Percentiles rank a stretch among this genome's conserved stretches.
phyloP scores from a whole-genome alignment of 2,329 filamentous ascomycete species.

The Cladosporium sp. region DNA sequence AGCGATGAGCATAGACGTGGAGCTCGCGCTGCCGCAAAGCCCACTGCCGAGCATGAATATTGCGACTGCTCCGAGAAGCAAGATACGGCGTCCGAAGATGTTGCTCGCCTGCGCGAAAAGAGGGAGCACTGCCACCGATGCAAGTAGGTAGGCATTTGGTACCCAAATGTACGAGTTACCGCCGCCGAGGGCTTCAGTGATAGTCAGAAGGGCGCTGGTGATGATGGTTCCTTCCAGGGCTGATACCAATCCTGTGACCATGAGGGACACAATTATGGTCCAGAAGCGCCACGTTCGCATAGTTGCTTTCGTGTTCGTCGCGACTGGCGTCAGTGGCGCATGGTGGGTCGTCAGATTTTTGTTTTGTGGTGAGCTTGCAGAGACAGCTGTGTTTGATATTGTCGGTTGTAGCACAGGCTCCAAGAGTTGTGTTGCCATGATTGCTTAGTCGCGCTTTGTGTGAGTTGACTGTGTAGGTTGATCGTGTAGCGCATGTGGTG shows the following conservation, averaged over 20 bases:
- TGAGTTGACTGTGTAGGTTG: neutral
- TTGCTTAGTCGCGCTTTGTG: neutral
- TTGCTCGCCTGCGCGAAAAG: slow-evolving; percentile 20
- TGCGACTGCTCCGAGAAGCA: slow-evolving; percentile 44
- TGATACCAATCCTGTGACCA: slow-evolving; percentile 34
- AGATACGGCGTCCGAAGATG: slow-evolving; percentile 26
- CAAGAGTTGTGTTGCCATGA: neutral
- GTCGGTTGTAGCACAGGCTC: neutral
- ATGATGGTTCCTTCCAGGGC: slow-evolving; percentile 42
- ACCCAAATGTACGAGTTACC: slow-evolving; percentile 41
- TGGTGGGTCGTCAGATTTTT: neutral
- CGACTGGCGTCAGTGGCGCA: neutral
- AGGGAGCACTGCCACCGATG: slow-evolving; percentile 17
- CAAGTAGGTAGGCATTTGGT: slow-evolving; percentile 37
- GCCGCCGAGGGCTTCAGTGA: slow-evolving; percentile 36
- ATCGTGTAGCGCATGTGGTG: neutral
- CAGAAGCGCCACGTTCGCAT: slow-evolving; percentile 29
- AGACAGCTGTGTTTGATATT: neutral
- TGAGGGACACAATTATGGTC: slow-evolving; percentile 33
- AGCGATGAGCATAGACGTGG: slow-evolving; percentile 50
- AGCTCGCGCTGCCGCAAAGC: slow-evolving; percentile 51
- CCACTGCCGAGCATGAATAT: slow-evolving; percentile 56
- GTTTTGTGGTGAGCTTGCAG: neutral
- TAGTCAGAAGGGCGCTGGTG: slow-evolving; percentile 45
- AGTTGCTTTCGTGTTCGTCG: neutral